Conservation (phyloP, 768 basidiomycete species). For the Phaeotremella fagi region DNA sequence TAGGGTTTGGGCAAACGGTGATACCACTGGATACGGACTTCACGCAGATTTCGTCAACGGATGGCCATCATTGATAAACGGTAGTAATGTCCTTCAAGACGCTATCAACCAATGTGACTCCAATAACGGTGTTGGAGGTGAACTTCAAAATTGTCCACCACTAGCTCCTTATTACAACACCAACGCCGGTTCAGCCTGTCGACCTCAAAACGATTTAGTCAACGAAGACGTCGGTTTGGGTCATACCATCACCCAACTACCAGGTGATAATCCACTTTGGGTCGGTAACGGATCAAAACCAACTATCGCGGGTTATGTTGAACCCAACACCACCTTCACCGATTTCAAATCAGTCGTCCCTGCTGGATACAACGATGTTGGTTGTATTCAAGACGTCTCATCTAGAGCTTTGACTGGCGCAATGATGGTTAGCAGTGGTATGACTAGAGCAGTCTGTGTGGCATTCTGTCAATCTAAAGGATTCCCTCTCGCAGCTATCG, state of each 20-base stretch:
- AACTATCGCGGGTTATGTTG: conserved; percentile 28
- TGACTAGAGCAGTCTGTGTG: conserved; percentile 42
- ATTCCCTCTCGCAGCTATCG: conserved; percentile 42
- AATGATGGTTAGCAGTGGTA: conserved; percentile 29
- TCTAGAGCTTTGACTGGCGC: conserved; percentile 37
- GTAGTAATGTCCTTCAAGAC: conserved; percentile 46
- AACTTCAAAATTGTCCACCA: conserved; percentile 39
- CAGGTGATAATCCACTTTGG: conserved; percentile 48
- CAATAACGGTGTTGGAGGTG: conserved; percentile 45
- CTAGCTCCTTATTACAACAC: conserved; percentile 46
- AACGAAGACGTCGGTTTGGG: conserved; percentile 45
- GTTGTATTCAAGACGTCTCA: conserved; percentile 47
- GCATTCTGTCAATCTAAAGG: conserved; percentile 25
- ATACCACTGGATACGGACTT: conserved; percentile 45
- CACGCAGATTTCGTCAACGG: conserved; percentile 49
- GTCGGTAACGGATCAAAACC: conserved; percentile 39
- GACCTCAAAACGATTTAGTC: conserved; percentile 40
- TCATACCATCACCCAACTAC: conserved; percentile 29
- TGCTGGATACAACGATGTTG: conserved; percentile 34
- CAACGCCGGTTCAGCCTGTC: conserved; percentile 30
- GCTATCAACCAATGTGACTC: conserved; percentile 44
- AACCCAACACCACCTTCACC: conserved; percentile 18
- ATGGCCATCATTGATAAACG: conserved; percentile 45
- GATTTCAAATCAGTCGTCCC: conserved; percentile 36
- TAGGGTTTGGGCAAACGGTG: conserved; percentile 42